Conservation (phyloP, 2,329 filamentous ascomycete species). For the Talaromyces islandicus region DNA sequence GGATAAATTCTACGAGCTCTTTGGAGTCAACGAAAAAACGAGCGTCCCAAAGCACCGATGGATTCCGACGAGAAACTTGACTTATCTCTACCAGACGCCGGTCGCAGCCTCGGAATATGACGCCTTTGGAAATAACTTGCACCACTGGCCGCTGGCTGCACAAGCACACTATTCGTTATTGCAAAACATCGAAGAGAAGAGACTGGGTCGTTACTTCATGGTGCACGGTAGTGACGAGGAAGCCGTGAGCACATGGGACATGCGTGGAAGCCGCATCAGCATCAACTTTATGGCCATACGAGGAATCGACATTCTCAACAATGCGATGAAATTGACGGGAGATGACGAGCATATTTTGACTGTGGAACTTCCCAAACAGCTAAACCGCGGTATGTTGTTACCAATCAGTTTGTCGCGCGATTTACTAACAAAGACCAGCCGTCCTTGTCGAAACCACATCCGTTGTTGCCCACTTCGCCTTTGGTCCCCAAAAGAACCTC, state of each 20-base stretch:
- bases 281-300: conserved; percentile 11
- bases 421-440: conserved; percentile 2
- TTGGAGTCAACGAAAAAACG: conserved; percentile 8
- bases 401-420: neutral
- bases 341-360: conserved; percentile 10
- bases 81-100: conserved; percentile 8
- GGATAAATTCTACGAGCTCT: conserved; percentile 7
- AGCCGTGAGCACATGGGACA: conserved; percentile 11
- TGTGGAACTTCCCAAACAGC: conserved; percentile 4
- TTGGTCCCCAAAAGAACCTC: conserved; percentile 10
- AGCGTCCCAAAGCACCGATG: conserved; percentile 9
- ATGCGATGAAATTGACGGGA: conserved; percentile 1
- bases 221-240: conserved; percentile 11
- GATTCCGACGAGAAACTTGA: conserved; percentile 8
- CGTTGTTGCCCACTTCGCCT: conserved; percentile 9
- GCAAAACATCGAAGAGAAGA: conserved; percentile 9
- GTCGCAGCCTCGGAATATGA: conserved; percentile 10
- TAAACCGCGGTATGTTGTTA: conserved; percentile 6
- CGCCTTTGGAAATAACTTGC: conserved; percentile 10
- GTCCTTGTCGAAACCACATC: conserved; percentile 10
- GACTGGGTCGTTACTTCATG: conserved; percentile 11
- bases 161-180: conserved; percentile 10
- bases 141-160: conserved; percentile 9
- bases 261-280: conserved; percentile 11
- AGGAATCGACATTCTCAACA: conserved; percentile 8